Conservation (phyloP, 345 rosid species). For the Schrenkiella parvula region DNA sequence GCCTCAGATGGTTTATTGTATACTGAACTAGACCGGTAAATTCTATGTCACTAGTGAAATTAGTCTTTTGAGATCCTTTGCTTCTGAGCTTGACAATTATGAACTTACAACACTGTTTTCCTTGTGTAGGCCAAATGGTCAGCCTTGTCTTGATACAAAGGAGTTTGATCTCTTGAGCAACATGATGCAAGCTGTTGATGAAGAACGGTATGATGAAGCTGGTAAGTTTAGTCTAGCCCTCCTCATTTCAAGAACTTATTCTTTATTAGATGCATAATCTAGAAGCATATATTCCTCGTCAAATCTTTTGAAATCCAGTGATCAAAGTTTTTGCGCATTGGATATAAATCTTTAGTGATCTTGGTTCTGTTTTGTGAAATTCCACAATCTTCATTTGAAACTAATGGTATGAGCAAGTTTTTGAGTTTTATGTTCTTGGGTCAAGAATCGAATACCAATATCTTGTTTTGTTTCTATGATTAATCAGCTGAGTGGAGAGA, state of each 20-base stretch:
- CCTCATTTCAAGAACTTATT: background rate
- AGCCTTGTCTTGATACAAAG: conserved; percentile 81
- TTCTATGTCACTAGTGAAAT: background rate
- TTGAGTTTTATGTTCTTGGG: background rate
- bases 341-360: background rate
- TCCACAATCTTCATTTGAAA: background rate
- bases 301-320: background rate
- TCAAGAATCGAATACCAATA: background rate
- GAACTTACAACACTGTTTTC: background rate
- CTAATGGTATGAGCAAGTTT: background rate
- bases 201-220: conserved; percentile 89
- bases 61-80: background rate
- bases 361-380: background rate
- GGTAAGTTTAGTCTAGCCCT: conserved; percentile 39
- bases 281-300: background rate
- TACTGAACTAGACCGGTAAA: conserved; percentile 78
- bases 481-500: conserved; percentile 92
- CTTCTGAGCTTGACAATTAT: background rate
- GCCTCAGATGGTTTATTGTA: conserved; percentile 59
- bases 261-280: background rate
- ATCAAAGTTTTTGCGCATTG: background rate
- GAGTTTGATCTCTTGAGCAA: conserved; percentile 75
- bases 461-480: background rate
- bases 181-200: conserved; percentile 69
- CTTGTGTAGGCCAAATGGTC: conserved; percentile 73